These are phyloP conservation scores for Pichia gijzeniarum DNA, from an alignment of 805 yeast genomes.

Conservation along the genomic window DNA sequence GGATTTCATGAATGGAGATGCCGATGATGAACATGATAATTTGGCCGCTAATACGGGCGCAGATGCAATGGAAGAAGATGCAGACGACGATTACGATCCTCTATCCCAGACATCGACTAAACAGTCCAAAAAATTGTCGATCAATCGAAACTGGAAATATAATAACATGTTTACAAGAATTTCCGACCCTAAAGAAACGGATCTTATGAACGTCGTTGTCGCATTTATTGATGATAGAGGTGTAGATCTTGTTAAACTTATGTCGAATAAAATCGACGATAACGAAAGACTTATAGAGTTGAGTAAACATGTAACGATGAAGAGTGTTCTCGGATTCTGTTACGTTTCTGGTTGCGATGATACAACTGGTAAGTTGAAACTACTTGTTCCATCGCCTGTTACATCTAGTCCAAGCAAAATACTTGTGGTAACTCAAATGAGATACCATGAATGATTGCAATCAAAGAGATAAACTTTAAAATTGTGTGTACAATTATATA, in stretches of 20 bases:
- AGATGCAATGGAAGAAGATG: conserved; percentile 18
- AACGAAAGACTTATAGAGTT: conserved; percentile 26
- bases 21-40: conserved; percentile 7
- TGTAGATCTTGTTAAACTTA: conserved; percentile 7
- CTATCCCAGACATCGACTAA: background rate
- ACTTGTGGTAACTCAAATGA: conserved; percentile 66
- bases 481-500: background rate
- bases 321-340: conserved; percentile 64
- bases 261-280: conserved; percentile 1
- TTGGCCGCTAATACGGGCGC: conserved; percentile 10
- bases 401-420: conserved; percentile 65
- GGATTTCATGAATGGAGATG: conserved; percentile 24
- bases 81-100: conserved; percentile 33
- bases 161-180: conserved; percentile 5
- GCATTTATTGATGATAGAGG: conserved; percentile 25
- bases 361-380: conserved; percentile 54
- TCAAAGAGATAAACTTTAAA: background rate
- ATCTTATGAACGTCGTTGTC: conserved; percentile 68
- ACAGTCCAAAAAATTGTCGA: background rate
- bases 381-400: conserved; percentile 85
- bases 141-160: conserved; percentile 7
- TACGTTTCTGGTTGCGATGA: conserved; percentile 62
- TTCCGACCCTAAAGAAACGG: conserved; percentile 28
- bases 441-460: conserved; percentile 63
- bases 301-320: conserved; percentile 14